A percentile compares a stretch with the other conserved stretches of the same genome.
These are phyloP conservation scores for Tripidium arundinaceum DNA, from an alignment of 202 grass and related monocot genomes.

Conservation along the genomic window DNA sequence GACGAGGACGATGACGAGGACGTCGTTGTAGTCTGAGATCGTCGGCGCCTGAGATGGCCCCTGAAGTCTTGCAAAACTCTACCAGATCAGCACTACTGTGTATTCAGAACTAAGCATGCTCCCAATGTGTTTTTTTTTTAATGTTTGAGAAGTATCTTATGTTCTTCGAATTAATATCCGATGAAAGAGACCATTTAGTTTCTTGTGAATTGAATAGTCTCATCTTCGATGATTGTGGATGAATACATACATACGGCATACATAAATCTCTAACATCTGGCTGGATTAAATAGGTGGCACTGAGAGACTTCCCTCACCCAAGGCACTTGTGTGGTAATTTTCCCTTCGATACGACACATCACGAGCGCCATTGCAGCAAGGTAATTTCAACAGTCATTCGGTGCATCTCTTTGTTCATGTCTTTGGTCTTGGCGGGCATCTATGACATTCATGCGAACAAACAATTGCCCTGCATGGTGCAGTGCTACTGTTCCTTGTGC, in stretches of 20 bases:
- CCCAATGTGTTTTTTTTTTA: background rate
- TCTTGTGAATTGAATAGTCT: background rate
- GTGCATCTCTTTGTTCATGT: background rate
- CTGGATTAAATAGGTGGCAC: constrained; percentile 42
- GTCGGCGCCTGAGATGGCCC: background rate
- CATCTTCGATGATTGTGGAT: background rate
- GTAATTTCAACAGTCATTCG: constrained; percentile 13
- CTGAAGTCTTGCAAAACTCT: background rate
- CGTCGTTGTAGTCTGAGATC: constrained; percentile 16
- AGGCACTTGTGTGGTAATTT: constrained; percentile 56
- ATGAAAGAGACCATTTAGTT: background rate
- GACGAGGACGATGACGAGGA: constrained; percentile 25
- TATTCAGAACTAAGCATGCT: background rate
- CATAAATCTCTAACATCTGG: background rate
- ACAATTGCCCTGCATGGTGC: constrained; percentile 1
- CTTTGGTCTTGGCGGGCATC: background rate
- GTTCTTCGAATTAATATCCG: background rate
- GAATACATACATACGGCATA: background rate
- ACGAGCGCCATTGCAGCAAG: constrained; percentile 43
- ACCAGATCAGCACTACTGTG: background rate
- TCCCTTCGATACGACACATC: constrained; percentile 39
- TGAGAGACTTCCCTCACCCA: constrained; percentile 56
- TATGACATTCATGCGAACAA: background rate
- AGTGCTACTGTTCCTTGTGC: constrained; percentile 66
- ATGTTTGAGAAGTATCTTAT: background rate